Percentiles rank a stretch among this genome's conserved stretches.
These are phyloP conservation scores for Babesia bovis DNA, from an alignment of 169 alveolate genomes.

Conservation along the genomic window DNA sequence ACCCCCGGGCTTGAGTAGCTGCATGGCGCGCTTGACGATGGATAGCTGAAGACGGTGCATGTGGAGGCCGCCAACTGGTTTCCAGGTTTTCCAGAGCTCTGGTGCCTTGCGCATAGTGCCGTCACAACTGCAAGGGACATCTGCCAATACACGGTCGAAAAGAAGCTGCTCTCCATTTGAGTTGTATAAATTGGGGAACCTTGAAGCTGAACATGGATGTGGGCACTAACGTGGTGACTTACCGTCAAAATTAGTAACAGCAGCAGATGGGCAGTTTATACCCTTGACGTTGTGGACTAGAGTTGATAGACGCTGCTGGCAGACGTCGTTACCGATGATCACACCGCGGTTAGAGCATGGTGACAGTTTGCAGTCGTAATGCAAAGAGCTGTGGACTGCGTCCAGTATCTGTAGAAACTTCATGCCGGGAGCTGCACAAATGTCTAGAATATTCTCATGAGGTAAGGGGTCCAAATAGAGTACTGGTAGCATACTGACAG, in stretches of 20 bases:
- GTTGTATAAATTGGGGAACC: slow-evolving; percentile 50
- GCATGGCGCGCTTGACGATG: slow-evolving; percentile 87
- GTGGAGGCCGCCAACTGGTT: slow-evolving; percentile 87
- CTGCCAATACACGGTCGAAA: slow-evolving; percentile 81
- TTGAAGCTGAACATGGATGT: slow-evolving; percentile 23
- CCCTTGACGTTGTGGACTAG: slow-evolving; percentile 48
- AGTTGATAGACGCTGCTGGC: slow-evolving; percentile 53
- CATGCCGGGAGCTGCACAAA: slow-evolving; percentile 97
- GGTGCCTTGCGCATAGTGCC: slow-evolving; percentile 95
- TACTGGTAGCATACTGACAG: slow-evolving; percentile 97
- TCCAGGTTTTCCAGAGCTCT: slow-evolving; percentile 92
- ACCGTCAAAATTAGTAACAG: slow-evolving; percentile 61
- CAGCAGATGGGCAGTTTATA: slow-evolving; percentile 40
- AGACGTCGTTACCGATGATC: slow-evolving; percentile 67
- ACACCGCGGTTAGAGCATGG: slow-evolving; percentile 53
- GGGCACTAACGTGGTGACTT: not conserved
- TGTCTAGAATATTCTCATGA: slow-evolving; percentile 87
- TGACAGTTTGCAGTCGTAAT: slow-evolving; percentile 16
- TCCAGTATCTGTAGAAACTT: slow-evolving; percentile 54
- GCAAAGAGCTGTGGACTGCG: slow-evolving; percentile 30
- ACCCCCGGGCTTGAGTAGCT: slow-evolving; percentile 72
- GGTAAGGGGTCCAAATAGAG: slow-evolving; percentile 85
- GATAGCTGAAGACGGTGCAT: slow-evolving; percentile 88
- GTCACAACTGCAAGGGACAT: slow-evolving; percentile 97
- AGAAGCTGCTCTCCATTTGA: slow-evolving; percentile 27